Evolutionary conservation across 2,329 filamentous ascomycete species (phyloP).

Genomic region (Arthrobotrys megalospora): DNA sequence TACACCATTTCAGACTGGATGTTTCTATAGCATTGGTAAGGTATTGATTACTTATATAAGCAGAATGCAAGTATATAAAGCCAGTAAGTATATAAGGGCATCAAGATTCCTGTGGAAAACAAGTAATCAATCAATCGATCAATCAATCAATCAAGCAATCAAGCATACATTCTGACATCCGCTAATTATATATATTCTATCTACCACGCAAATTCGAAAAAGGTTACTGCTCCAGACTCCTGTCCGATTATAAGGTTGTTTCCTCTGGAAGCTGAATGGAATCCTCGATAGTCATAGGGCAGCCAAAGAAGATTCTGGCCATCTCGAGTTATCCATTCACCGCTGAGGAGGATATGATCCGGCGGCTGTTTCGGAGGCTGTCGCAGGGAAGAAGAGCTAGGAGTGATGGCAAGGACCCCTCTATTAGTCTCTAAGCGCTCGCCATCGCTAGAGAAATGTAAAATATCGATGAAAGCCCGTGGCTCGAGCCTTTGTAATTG

Average conservation of each 20-base stretch:
- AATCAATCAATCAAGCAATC: too few species aligned
- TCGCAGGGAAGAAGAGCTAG: background rate
- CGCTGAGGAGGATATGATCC: background rate
- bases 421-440: background rate
- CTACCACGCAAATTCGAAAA: background rate
- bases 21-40: too few species aligned
- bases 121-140: too few species aligned
- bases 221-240: background rate
- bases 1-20: too few species aligned
- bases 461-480: background rate
- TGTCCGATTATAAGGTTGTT: background rate
- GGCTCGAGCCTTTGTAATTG: background rate
- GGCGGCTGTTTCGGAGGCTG: background rate
- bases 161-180: too few species aligned
- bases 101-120: too few species aligned
- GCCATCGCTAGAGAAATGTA: background rate
- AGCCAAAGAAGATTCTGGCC: background rate
- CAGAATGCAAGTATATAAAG: too few species aligned
- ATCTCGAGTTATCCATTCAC: background rate
- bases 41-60: too few species aligned
- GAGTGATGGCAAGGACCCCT: background rate
- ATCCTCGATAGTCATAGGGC: background rate
- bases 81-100: too few species aligned
- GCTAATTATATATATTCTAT: too few species aligned
- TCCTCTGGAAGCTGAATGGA: background rate